phyloP scores from a whole-genome alignment of 2,329 filamentous ascomycete genomes.

The Verticillium albo-atrum region DNA sequence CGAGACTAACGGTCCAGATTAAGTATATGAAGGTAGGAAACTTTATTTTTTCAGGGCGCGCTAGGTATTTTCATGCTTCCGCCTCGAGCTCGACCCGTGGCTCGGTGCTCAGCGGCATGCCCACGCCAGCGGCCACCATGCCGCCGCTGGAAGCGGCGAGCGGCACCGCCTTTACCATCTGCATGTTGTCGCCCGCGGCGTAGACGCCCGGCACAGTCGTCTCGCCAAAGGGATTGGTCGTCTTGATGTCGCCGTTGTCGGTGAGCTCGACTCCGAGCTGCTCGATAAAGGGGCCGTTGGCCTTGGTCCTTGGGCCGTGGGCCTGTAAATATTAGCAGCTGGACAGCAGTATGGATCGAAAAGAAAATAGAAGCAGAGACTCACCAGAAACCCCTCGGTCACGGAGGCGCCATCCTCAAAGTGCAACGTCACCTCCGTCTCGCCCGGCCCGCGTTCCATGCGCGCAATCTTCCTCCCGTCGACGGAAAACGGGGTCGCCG shows the following conservation, averaged over 20 bases:
- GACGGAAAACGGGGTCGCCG: slow-evolving; percentile 28
- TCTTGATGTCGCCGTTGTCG: slow-evolving; percentile 37
- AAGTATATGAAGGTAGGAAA: slow-evolving; percentile 8
- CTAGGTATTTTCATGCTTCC: not conserved
- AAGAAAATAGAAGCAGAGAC: not conserved
- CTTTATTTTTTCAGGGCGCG: slow-evolving; percentile 21
- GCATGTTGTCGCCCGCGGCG: slow-evolving; percentile 46
- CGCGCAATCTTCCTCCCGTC: slow-evolving; percentile 27
- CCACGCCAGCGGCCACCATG: slow-evolving; percentile 21
- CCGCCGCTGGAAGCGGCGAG: slow-evolving; percentile 22
- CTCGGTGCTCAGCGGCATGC: slow-evolving; percentile 7
- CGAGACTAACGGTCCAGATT: not conserved
- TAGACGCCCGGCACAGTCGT: slow-evolving; percentile 48
- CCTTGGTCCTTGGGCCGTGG: slow-evolving; percentile 29
- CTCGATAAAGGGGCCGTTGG: slow-evolving; percentile 34
- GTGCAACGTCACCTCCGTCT: slow-evolving; percentile 25
- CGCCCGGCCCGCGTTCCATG: slow-evolving; percentile 20
- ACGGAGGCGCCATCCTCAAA: slow-evolving; percentile 33
- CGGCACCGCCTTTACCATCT: slow-evolving; percentile 21
- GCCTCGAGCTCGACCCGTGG: slow-evolving; percentile 2
- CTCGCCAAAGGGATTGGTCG: slow-evolving; percentile 37
- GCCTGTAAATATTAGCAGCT: slow-evolving; percentile 10
- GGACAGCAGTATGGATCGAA: not conserved
- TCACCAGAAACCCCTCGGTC: slow-evolving; percentile 33
- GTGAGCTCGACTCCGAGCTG: slow-evolving; percentile 39